Evolutionary conservation across 2,329 filamentous ascomycete species (phyloP), one percentile per base, ranked within the genome.

Genomic region (Epichloe baconii): DNA sequence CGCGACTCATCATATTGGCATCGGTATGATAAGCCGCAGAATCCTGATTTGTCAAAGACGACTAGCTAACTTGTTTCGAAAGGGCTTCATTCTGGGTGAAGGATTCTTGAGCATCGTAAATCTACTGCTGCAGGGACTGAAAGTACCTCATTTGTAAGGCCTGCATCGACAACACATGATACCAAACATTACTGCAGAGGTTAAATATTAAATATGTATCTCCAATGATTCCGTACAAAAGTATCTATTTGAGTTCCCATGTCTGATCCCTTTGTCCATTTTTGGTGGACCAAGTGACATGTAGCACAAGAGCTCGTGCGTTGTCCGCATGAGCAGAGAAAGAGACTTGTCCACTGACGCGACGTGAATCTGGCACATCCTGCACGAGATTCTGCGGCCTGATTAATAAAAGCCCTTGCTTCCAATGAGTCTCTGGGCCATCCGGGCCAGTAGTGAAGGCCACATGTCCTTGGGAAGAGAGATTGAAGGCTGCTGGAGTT

Each of bases 91-190:
- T 56, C 73, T 98, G 7, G 89, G 91, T 1, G 91, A 97, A 66
- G 91, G 91, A 0, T 80, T 97, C 56, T 72, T 95, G 56, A 96
- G 90, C 63, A 95, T 98, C 60, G 77, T 93, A 26, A 97, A 96
- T 64, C 68, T 98, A 51, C 70, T 86, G 8, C 71, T 98, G 62
- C 88, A 94, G 51, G 90, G 85, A 64, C 72, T 82, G 10, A 69
- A 75, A 3, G 85, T 94, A 52, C 85, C 88, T 48, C 88, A 93
- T 73, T 69, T 88, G 35, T 85, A 63, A 49, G 45, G 26, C 21
- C 12, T 23, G 12, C 37, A 21, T 43, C 17, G 41, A 43, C 11
- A 43, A 43, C 12, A 1, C 41, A 6, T 21, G 41, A 12, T 23
- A 43, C 41, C 17, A 4, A 23, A 5, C 19, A 26, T 43, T 43